Percentiles rank a stretch among this genome's conserved stretches.
phyloP scores from a whole-genome alignment of 192 early-diverging fungal species.

The Coemansia sp. region DNA sequence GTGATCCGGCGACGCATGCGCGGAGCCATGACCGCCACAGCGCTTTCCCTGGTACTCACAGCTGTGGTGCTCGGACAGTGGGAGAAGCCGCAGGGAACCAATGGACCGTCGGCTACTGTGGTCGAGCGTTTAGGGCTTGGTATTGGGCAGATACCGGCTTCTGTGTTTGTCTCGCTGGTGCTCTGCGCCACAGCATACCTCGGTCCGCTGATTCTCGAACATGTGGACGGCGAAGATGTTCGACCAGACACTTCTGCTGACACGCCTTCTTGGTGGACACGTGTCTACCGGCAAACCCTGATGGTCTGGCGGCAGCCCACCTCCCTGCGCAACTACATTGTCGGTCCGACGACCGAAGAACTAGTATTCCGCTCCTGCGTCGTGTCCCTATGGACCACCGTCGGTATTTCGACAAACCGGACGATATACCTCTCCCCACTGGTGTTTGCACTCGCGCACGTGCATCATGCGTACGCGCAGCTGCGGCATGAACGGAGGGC shows the following conservation, averaged over 20 bases:
- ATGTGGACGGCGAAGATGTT: constrained; percentile 19
- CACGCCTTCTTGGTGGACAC: too few species aligned
- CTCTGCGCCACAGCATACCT: constrained; percentile 22
- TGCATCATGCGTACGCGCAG: constrained; percentile 26
- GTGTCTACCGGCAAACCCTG: too few species aligned
- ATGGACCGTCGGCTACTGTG: background rate
- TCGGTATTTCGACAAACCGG: background rate
- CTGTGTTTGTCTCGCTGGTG: constrained; percentile 15
- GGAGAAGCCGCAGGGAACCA: background rate
- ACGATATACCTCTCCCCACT: constrained; percentile 31
- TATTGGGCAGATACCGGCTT: background rate
- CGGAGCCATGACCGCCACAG: constrained; percentile 16
- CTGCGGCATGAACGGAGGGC: background rate
- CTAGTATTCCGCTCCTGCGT: constrained; percentile 34
- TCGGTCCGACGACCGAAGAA: constrained; percentile 40
- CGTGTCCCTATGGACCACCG: constrained; percentile 25
- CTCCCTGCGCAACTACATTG: constrained; percentile 24
- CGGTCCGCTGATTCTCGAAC: constrained; percentile 30
- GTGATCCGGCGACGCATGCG: constrained; percentile 31
- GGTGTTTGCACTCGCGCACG: constrained; percentile 38
- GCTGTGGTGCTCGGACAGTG: constrained; percentile 5
- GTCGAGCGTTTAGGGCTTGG: constrained; percentile 16
- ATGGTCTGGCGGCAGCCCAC: constrained; percentile 3
- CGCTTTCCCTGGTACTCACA: constrained; percentile 9
- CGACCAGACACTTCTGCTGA: constrained; percentile 5